Conservation (phyloP, 2,329 filamentous ascomycete species). For the Venturia aucupariae region DNA sequence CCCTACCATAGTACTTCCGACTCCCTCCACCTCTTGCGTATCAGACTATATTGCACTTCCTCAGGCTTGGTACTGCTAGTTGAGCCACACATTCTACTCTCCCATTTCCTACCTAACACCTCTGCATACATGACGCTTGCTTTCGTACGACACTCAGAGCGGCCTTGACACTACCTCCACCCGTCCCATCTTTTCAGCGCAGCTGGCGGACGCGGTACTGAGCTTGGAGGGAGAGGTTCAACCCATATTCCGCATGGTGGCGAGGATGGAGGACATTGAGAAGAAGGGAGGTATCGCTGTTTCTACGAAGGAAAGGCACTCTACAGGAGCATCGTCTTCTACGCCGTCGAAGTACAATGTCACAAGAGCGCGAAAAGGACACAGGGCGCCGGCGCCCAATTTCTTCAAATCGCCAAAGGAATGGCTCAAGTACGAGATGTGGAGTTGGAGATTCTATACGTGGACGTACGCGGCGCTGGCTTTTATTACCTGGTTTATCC, state of each 20-base stretch:
- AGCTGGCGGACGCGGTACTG: neutral
- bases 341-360: neutral
- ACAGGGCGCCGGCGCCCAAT: neutral
- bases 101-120: neutral
- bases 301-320: neutral
- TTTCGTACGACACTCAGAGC: neutral
- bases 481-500: neutral
- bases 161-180: neutral
- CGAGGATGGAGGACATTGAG: neutral
- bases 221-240: neutral
- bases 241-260: neutral
- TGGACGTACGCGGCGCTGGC: slow-evolving; percentile 13
- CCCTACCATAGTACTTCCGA: too few species aligned
- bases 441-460: slow-evolving; percentile 15
- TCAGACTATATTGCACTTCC: neutral
- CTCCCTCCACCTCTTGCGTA: neutral
- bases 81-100: neutral
- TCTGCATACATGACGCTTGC: neutral
- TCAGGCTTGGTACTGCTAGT: neutral
- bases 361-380: neutral
- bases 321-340: neutral
- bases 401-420: slow-evolving; percentile 11
- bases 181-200: neutral
- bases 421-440: slow-evolving; percentile 12
- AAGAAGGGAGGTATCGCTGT: neutral